Evolutionary conservation across 495 filamentous ascomycete genomes (phyloP).

Genomic region (Stereocaulon alpinum): DNA sequence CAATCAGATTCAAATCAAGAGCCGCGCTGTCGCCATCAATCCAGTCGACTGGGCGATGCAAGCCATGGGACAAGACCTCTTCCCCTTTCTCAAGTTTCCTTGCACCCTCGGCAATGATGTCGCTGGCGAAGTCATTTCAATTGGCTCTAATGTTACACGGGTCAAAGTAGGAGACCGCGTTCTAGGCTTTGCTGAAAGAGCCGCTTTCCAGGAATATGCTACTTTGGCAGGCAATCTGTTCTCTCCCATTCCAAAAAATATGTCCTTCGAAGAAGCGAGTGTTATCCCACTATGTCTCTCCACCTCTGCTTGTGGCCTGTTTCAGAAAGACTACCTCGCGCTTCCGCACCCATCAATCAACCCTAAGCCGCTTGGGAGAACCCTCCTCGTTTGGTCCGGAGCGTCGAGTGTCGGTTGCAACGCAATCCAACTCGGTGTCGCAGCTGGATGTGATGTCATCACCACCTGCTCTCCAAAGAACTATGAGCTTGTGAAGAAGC

Average conservation of each 20-base stretch:
- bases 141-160: conserved; percentile 34
- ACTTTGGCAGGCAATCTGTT: conserved; percentile 28
- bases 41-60: conserved; percentile 43
- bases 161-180: conserved; percentile 35
- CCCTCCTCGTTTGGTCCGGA: conserved; percentile 51
- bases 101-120: conserved; percentile 44
- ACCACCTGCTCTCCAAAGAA: conserved; percentile 44
- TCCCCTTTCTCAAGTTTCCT: conserved; percentile 31
- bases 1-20: conserved; percentile 31
- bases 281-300: conserved; percentile 45
- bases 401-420: conserved; percentile 47
- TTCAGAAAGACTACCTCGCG: conserved; percentile 30
- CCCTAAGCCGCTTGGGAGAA: conserved; percentile 28
- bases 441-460: conserved; percentile 49
- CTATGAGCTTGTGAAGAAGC: conserved; percentile 36
- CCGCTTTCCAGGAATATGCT: conserved; percentile 41
- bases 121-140: conserved; percentile 39
- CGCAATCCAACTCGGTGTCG: conserved; percentile 51
- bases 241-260: conserved; percentile 34
- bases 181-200: conserved; percentile 20
- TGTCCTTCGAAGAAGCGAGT: conserved; percentile 37
- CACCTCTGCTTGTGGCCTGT: conserved; percentile 45
- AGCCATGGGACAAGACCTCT: conserved; percentile 21
- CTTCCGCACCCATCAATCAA: conserved; percentile 25
- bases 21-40: conserved; percentile 37